Evolutionary conservation across 2,329 filamentous ascomycete species (phyloP).

Genomic region (Beauveria sp.): DNA sequence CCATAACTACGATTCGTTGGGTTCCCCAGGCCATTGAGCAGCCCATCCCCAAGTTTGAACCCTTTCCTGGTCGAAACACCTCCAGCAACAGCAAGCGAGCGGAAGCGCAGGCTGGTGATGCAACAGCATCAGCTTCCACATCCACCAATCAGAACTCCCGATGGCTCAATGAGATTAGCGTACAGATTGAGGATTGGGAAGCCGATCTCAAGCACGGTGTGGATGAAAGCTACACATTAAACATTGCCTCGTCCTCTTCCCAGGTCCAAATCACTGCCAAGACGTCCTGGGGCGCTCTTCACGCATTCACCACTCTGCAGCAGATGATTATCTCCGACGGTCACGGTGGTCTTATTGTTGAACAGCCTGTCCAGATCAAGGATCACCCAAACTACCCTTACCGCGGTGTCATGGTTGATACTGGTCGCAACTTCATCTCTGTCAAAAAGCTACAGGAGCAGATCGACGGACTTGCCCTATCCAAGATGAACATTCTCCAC

Average conservation of each 20-base stretch:
- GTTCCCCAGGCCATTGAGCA: constrained; percentile 44
- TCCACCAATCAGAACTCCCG: constrained; percentile 7
- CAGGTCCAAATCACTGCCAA: constrained; percentile 38
- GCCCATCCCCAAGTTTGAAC: constrained; percentile 40
- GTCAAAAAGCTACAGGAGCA: constrained; percentile 44
- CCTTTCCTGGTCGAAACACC: constrained; percentile 38
- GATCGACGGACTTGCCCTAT: constrained; percentile 45
- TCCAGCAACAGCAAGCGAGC: constrained; percentile 23
- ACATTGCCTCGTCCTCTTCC: constrained; percentile 30
- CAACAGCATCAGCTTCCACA: background rate
- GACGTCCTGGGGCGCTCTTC: constrained; percentile 46
- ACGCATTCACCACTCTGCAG: constrained; percentile 50
- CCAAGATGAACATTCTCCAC: constrained; percentile 50
- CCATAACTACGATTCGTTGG: constrained; percentile 45
- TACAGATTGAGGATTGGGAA: constrained; percentile 35
- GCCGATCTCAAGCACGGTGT: constrained; percentile 47
- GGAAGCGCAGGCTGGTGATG: background rate
- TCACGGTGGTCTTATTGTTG: constrained; percentile 36
- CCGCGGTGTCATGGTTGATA: constrained; percentile 48
- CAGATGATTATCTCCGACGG: constrained; percentile 44
- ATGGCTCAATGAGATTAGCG: constrained; percentile 33
- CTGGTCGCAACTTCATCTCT: constrained; percentile 46
- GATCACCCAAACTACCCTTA: constrained; percentile 45
- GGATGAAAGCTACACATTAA: constrained; percentile 47
- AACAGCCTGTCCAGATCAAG: constrained; percentile 43